phyloP scores from a whole-genome alignment of 805 yeast species.

The Myxozyma neglecta region DNA sequence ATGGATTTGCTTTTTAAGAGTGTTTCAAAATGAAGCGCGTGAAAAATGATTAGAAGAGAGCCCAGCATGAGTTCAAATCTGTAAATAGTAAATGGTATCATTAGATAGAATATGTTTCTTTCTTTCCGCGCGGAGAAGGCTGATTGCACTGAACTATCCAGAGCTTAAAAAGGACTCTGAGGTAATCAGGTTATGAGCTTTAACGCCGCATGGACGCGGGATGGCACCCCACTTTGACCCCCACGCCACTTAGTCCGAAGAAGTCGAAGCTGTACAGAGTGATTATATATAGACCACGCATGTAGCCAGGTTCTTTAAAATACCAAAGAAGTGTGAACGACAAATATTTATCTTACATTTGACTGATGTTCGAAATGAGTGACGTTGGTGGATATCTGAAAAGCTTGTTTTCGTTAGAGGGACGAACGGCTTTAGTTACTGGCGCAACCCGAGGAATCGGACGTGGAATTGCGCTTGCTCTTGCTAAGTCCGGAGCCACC shows the following conservation, averaged over 20 bases:
- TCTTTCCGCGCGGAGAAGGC: too few species aligned
- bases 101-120: too few species aligned
- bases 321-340: background rate
- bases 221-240: background rate
- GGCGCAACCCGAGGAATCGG: slow-evolving; percentile 65
- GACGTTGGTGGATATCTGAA: slow-evolving; percentile 7
- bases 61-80: too few species aligned
- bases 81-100: too few species aligned
- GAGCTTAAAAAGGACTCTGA: too few species aligned
- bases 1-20: too few species aligned
- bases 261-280: background rate
- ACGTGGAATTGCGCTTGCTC: slow-evolving; percentile 51
- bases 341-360: background rate
- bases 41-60: too few species aligned
- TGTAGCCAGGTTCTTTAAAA: background rate
- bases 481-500: slow-evolving; percentile 53
- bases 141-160: too few species aligned
- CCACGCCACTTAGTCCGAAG: background rate
- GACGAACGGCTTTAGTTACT: slow-evolving; percentile 49
- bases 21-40: too few species aligned
- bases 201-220: background rate
- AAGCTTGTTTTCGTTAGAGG: slow-evolving; percentile 43
- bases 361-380: background rate
- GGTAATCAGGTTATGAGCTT: too few species aligned
- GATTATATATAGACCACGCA: background rate